Conservation (phyloP, 2,329 filamentous ascomycete species). For the Hymenoscyphus scutula region DNA sequence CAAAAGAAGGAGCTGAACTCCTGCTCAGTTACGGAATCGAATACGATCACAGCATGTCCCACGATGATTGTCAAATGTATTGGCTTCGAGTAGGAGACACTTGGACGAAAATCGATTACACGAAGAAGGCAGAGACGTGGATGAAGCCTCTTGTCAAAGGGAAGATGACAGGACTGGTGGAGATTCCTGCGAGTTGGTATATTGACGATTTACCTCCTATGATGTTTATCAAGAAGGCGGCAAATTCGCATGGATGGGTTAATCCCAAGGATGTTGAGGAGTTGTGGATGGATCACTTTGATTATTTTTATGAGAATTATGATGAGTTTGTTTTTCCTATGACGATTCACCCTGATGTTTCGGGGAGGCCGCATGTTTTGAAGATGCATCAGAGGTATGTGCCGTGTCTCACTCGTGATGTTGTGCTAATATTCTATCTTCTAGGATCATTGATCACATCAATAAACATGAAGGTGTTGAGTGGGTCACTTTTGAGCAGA, state of each 20-base stretch:
- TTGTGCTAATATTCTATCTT: background rate
- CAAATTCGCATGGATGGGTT: slow-evolving; percentile 61
- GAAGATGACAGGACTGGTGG: slow-evolving; percentile 59
- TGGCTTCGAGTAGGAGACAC: slow-evolving; percentile 61
- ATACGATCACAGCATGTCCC: slow-evolving; percentile 66
- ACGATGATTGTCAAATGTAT: slow-evolving; percentile 64
- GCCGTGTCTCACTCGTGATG: background rate
- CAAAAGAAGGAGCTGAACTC: slow-evolving; percentile 63
- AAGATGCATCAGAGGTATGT: slow-evolving; percentile 68
- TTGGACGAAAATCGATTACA: slow-evolving; percentile 69
- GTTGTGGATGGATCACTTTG: slow-evolving; percentile 63
- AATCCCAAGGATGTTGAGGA: slow-evolving; percentile 59
- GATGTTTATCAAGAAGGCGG: slow-evolving; percentile 68
- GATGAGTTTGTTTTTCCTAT: slow-evolving; percentile 77
- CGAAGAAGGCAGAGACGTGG: slow-evolving; percentile 59
- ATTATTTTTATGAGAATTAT: slow-evolving; percentile 74
- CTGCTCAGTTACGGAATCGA: slow-evolving; percentile 66
- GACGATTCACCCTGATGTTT: slow-evolving; percentile 73
- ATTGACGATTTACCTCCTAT: slow-evolving; percentile 64
- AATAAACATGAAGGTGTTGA: slow-evolving; percentile 60
- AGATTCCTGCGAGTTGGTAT: slow-evolving; percentile 63
- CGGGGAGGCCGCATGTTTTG: slow-evolving; percentile 67
- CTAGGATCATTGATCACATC: slow-evolving; percentile 70
- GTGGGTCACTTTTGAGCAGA: slow-evolving; percentile 68
- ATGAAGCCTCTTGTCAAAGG: slow-evolving; percentile 64